Conservation (phyloP, 257 asterid species). For the Gentiana macrophylla region DNA sequence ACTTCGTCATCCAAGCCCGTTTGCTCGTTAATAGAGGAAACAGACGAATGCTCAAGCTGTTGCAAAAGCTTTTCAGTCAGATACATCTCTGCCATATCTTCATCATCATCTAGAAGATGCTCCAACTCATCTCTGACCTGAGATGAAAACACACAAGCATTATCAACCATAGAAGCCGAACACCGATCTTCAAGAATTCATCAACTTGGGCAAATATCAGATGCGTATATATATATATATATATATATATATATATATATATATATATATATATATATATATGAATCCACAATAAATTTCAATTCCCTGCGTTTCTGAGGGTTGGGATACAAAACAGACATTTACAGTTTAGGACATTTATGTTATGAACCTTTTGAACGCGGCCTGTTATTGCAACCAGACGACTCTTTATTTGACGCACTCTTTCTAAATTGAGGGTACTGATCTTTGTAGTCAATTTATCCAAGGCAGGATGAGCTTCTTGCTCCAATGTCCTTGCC, state of each 20-base stretch:
- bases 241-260: too few species aligned
- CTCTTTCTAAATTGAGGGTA: constrained; percentile 95
- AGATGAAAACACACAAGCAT: background rate
- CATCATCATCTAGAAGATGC: constrained; percentile 92
- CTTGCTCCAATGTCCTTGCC: constrained; percentile 94
- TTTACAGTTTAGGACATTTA: background rate
- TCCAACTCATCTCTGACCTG: constrained; percentile 97
- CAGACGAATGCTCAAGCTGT: constrained; percentile 56
- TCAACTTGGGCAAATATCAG: too few species aligned
- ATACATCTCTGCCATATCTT: constrained; percentile 98
- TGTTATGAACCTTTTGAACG: constrained; percentile 71
- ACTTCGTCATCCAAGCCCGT: constrained; percentile 45
- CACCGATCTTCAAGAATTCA: too few species aligned
- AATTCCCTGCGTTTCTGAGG: too few species aligned
- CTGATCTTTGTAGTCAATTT: constrained; percentile 84
- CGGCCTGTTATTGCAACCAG: constrained; percentile 96
- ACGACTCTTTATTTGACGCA: constrained; percentile 89
- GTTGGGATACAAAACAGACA: too few species aligned
- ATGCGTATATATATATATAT: too few species aligned
- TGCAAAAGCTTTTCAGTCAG: constrained; percentile 74
- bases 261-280: too few species aligned
- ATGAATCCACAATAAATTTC: too few species aligned
- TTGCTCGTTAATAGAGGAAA: constrained; percentile 50
- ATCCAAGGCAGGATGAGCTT: constrained; percentile 96
- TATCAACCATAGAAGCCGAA: background rate